Conservation (phyloP, 441 rosid genomes). For the Melastoma candidum region DNA sequence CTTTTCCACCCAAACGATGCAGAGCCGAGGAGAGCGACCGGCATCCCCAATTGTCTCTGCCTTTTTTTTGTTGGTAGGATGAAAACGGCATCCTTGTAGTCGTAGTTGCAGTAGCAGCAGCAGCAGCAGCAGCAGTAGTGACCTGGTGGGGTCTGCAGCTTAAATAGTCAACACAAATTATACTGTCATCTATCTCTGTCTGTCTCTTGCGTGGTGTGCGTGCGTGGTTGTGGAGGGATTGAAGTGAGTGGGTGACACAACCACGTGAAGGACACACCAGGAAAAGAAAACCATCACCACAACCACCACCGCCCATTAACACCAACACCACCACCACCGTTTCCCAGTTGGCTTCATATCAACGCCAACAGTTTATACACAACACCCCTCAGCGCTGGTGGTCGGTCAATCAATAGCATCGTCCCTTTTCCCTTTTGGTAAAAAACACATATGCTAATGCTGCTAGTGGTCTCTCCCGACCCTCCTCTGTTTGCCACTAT, state of each 20-base stretch:
- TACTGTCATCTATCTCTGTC: too few relatives aligned
- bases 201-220: too few relatives aligned
- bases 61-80: too few relatives aligned
- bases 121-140: too few relatives aligned
- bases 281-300: slow-evolving; percentile 16
- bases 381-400: slow-evolving; percentile 23
- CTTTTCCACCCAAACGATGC: too few relatives aligned
- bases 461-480: slow-evolving; percentile 22
- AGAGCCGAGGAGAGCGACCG: too few relatives aligned
- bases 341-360: slow-evolving; percentile 73
- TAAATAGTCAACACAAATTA: too few relatives aligned
- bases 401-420: slow-evolving; percentile 33
- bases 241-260: slow-evolving; percentile 50
- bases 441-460: slow-evolving; percentile 12
- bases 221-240: neutral
- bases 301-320: slow-evolving; percentile 4
- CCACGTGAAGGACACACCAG: slow-evolving; percentile 77
- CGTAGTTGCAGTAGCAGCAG: too few relatives aligned
- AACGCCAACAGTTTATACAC: slow-evolving; percentile 79
- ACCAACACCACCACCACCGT: slow-evolving; percentile 13
- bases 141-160: too few relatives aligned
- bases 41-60: too few relatives aligned
- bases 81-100: too few relatives aligned
- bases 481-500: slow-evolving; percentile 18
- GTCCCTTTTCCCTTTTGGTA: slow-evolving; percentile 1